A percentile compares a stretch with the other conserved stretches of the same genome.
Conservation (phyloP, 1,139 yeast species). For the Zhuliangozyma parablackwelliae region DNA sequence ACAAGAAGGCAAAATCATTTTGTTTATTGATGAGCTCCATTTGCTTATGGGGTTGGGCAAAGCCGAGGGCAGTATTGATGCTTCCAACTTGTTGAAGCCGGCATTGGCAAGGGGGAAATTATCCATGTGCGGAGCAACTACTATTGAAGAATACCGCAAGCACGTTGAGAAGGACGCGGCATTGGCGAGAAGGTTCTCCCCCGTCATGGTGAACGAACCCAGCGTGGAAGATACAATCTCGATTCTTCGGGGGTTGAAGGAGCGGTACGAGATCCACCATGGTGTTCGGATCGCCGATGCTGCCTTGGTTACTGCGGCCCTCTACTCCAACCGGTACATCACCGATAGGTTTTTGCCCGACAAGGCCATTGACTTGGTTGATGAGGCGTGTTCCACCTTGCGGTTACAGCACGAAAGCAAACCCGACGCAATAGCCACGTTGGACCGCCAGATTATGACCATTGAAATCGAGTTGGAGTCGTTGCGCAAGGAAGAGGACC, state of each 20-base stretch:
- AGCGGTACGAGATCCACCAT: conserved; percentile 92
- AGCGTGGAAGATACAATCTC: conserved; percentile 87
- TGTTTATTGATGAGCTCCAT: conserved; percentile 92
- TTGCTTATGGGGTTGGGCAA: conserved; percentile 89
- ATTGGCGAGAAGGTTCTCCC: conserved; percentile 85
- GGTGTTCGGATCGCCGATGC: conserved; percentile 95
- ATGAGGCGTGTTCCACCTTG: conserved; percentile 94
- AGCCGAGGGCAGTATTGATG: conserved; percentile 94
- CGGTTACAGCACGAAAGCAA: conserved; percentile 94
- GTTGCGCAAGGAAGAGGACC: conserved; percentile 86
- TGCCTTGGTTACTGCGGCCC: conserved; percentile 91
- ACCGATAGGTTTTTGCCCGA: conserved; percentile 92
- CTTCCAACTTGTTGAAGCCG: conserved; percentile 88
- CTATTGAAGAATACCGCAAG: conserved; percentile 79
- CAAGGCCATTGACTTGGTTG: conserved; percentile 92
- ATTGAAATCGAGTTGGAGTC: conserved; percentile 93
- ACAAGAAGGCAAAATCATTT: conserved; percentile 69
- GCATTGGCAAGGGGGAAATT: conserved; percentile 90
- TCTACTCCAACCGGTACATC: conserved; percentile 83
- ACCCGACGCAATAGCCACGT: conserved; percentile 87
- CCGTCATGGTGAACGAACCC: conserved; percentile 87
- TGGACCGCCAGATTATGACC: conserved; percentile 89
- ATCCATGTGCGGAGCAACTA: conserved; percentile 96
- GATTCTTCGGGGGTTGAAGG: conserved; percentile 88
- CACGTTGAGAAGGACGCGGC: conserved; percentile 93